Evolutionary conservation across 768 basidiomycete genomes (phyloP).

Genomic region (Neoboletus magnificus): DNA sequence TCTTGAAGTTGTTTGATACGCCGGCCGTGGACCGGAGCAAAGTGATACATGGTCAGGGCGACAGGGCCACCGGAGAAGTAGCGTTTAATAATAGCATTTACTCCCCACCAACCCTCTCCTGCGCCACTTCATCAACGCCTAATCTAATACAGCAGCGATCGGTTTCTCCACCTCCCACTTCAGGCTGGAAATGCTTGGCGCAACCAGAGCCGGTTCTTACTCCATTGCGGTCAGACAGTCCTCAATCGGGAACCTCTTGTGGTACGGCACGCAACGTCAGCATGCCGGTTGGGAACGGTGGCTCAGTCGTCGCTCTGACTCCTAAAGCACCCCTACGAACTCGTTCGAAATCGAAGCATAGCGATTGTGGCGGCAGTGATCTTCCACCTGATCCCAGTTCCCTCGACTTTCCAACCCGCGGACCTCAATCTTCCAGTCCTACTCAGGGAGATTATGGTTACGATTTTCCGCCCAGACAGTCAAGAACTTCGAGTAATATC

Average conservation of each 20-base stretch:
- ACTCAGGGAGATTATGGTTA: conserved; percentile 31
- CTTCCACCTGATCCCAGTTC: conserved; percentile 19
- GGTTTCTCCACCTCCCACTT: conserved; percentile 34
- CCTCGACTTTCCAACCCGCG: conserved; percentile 33
- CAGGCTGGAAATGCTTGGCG: conserved; percentile 45
- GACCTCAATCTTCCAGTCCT: conserved; percentile 35
- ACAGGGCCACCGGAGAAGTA: conserved; percentile 22
- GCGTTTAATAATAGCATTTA: conserved; percentile 38
- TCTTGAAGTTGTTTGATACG: conserved; percentile 60
- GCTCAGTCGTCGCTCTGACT: conserved; percentile 30
- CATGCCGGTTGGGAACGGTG: conserved; percentile 12
- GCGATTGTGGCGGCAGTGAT: conserved; percentile 5
- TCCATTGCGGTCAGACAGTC: conserved; percentile 54
- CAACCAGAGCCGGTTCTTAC: conserved; percentile 48
- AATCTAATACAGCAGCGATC: conserved; percentile 46
- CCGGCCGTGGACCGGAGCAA: conserved; percentile 46
- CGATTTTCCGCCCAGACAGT: conserved; percentile 50
- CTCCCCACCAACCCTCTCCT: conserved; percentile 29
- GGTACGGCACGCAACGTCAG: conserved; percentile 31
- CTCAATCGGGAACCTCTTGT: conserved; percentile 42
- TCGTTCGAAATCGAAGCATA: conserved; percentile 26
- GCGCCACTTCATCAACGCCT: conserved; percentile 59
- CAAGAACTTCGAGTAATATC: conserved; percentile 57
- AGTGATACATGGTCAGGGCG: conserved; percentile 41
- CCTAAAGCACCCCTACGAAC: conserved; percentile 54